Evolutionary conservation across 331 rosid species (phyloP), one percentile per base, ranked within the genome.

Genomic region (Pyracantha coccinea): DNA sequence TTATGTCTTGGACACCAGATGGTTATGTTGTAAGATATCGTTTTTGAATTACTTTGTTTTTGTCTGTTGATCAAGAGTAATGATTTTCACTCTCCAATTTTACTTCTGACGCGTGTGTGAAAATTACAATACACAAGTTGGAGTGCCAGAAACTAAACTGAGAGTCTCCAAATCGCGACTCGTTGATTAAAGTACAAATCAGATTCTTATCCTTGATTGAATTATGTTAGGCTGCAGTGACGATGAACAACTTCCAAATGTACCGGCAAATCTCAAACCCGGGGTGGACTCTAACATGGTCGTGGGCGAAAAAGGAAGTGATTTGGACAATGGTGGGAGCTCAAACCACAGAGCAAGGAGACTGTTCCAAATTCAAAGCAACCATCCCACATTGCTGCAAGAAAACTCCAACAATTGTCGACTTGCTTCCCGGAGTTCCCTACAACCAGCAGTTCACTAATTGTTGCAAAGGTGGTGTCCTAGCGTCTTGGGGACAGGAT

Each of bases 401-500:
- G 82, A 89, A 86, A 73, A 80, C 80, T 67, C 97, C 97, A 21
- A 71, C 75, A 53, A 85, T 89, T 57, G 90, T 89, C 54, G 96
- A 92, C 73, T 84, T 92, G 77, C 80, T 92, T 20, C 89, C 96
- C 0, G 97, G 96, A 33, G 91, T 91, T 15, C 90, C 97, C 76
- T 89, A 28, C 81, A 89, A 92, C 77, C 88, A 85, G 80, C 97
- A 92, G 84, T 87, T 32, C 66, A 62, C 75, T 54, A 88, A 85
- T 19, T 92, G 97, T 59, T 92, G 97, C 78, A 89, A 77, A 28
- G 97, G 96, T 2, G 97, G 97, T n/a, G 96, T 88, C 23, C 65
- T 92, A 47, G 83, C 90, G 4, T 86, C 96, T 24, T 92, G 93
- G 93, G 93, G 88, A 2, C 93, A 86, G 73, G 91, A 92, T 21